Base-by-base conservation (phyloP, 1,284 basidiomycete species). In the Somion occarium region DNA sequence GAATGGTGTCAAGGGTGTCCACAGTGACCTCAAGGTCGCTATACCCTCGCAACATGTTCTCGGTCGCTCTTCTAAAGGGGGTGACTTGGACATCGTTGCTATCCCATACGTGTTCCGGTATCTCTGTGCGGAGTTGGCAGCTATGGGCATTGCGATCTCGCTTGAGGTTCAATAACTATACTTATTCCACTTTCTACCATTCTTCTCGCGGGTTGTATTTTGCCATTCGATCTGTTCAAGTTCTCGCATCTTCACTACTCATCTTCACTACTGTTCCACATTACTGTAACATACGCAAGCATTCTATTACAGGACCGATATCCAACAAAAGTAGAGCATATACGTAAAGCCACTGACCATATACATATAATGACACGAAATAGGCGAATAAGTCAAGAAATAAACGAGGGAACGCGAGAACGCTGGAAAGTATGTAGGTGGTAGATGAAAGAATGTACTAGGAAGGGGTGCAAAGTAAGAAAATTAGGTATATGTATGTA, bases 91-190 rank as follows among this genome's bases (percentile, higher is more conserved):
- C 67, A 87, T 98, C 42, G 83, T 98, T 49, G 96, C 96, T 4
- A 84, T 99, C 22, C 97, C 97, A 4, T 99, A 93, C 65, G 96
- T 98, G 44, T 94, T 95, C 71, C 78, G 91, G 49, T 92, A 93
- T 68, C 76, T 95, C 5, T 92, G 90, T 64, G 88, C 88, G 4
- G 88, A 92, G 66, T 67, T 92, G 49, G 90, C 88, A 22, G 83
- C 88, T 3, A 92, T 92, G 90, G 88, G 88, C 24, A 91, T 92
- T 56, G 80, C 84, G n/a, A 78, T 92, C 46, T 88, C 88, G 25
- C 64, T 92, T 45, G 82, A 87, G 65, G 78, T 90, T 49, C 70
- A 56, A 48, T 74, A 52, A 43, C 27, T 9, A 34, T 30, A 5
- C 38, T 25, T 12, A 18, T 23, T 46, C n/a, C 19, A 27, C 30